These are phyloP conservation scores for Nepenthes mirabilis DNA, from an alignment of 148 eudicot species.

Conservation along the genomic window DNA sequence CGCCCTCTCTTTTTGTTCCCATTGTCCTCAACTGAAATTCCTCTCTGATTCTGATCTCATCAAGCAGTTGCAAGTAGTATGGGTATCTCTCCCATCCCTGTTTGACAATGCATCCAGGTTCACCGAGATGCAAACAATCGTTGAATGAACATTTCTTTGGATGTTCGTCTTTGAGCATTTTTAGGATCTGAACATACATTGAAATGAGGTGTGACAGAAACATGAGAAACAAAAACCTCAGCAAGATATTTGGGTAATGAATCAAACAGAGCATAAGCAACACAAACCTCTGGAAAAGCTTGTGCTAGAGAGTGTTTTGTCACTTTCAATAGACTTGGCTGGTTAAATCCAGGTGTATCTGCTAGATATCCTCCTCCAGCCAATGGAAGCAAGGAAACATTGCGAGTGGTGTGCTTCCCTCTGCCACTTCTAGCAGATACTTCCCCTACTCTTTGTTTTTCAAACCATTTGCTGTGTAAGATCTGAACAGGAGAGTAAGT, in stretches of 20 bases:
- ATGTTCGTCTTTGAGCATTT: constrained; percentile 35
- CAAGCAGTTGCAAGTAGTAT: constrained; percentile 74
- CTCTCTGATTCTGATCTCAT: constrained; percentile 80
- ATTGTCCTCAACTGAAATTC: constrained; percentile 78
- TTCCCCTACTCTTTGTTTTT: constrained; percentile 88
- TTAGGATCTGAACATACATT: constrained; percentile 36
- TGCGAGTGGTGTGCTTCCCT: constrained; percentile 91
- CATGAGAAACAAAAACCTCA: neutral
- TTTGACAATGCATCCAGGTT: constrained; percentile 62
- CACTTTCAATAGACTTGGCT: constrained; percentile 81
- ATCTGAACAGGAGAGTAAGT: constrained; percentile 22
- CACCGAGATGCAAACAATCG: constrained; percentile 83
- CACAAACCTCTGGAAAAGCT: constrained; percentile 78
- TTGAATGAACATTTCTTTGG: constrained; percentile 60
- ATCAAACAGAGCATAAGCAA: constrained; percentile 8
- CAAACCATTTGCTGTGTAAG: constrained; percentile 74
- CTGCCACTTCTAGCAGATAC: constrained; percentile 91
- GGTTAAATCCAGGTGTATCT: constrained; percentile 95
- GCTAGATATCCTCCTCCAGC: constrained; percentile 84
- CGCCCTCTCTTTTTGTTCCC: constrained; percentile 89
- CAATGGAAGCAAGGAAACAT: constrained; percentile 80
- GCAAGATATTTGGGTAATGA: neutral
- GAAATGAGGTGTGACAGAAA: neutral
- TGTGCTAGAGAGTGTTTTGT: constrained; percentile 69
- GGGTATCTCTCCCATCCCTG: constrained; percentile 89